phyloP scores from a whole-genome alignment of 2,329 filamentous ascomycete species.

The Fusarium staphyleae region DNA sequence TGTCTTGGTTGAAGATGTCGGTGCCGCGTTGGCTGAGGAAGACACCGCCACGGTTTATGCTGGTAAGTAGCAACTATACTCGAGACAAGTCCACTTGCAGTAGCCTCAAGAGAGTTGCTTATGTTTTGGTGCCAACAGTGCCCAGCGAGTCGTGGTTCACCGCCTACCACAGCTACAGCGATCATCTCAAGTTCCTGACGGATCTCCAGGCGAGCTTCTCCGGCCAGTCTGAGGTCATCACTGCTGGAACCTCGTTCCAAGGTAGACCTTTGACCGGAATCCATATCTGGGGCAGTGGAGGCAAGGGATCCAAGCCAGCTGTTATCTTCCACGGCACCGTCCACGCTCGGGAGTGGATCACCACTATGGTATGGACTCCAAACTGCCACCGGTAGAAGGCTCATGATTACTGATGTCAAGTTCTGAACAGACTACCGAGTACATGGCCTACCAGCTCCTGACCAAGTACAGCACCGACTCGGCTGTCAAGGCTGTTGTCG shows the following conservation, averaged over 20 bases:
- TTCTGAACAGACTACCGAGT: slow-evolving; percentile 15
- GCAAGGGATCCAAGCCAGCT: slow-evolving; percentile 31
- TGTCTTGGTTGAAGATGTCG: slow-evolving; percentile 30
- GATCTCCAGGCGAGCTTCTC: slow-evolving; percentile 25
- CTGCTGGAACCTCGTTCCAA: slow-evolving; percentile 23
- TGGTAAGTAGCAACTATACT: neutral
- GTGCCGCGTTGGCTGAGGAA: slow-evolving; percentile 22
- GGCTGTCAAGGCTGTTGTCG: slow-evolving; percentile 51
- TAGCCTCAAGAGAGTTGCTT: neutral
- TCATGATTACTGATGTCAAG: neutral
- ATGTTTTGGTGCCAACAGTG: neutral
- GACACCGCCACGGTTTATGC: slow-evolving; percentile 19
- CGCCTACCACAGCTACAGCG: slow-evolving; percentile 26
- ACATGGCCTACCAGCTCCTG: slow-evolving; percentile 28
- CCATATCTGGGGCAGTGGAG: slow-evolving; percentile 31
- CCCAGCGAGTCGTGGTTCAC: slow-evolving; percentile 30
- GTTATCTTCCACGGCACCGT: slow-evolving; percentile 28
- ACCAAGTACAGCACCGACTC: slow-evolving; percentile 27
- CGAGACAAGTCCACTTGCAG: no score
- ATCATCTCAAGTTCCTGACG: slow-evolving; percentile 24
- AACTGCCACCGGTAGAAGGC: no score
- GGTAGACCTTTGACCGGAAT: slow-evolving; percentile 24
- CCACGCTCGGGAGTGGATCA: slow-evolving; percentile 30
- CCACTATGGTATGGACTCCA: slow-evolving; percentile 17
- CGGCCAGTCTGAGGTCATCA: slow-evolving; percentile 19